Evolutionary conservation across 2,329 filamentous ascomycete species (phyloP), one percentile per base, ranked within the genome.

Genomic region (Exophiala mesophila): DNA sequence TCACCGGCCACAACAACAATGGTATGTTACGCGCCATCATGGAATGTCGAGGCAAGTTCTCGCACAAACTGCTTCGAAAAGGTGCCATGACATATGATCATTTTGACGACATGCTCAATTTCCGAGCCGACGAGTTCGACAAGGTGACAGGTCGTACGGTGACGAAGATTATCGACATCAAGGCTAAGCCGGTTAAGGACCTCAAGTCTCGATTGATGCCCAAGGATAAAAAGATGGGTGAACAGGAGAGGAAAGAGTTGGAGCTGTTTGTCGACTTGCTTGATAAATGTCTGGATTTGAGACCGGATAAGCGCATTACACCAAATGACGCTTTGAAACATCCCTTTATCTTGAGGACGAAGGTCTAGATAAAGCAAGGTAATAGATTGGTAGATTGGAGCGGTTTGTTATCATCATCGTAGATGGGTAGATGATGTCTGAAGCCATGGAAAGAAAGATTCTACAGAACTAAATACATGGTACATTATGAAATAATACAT

Each of bases 1-100:
- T 98, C 63, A 88, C 88, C 1, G 92, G 92, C 45, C 80, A 86
- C 52, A 92, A 87, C 68, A 98, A 98, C 71, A 98, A 98, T 61
- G 88, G 95, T 68, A 98, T 98, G 92, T 78, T 98, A 47, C 85
- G 87, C 51, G 83, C 85, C 15, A 95, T 98, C 56, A 94, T 96
- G 82, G 90, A 98, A 62, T 88, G 90, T 56, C 82, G 94, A 35
- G 92, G 92, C 58, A 94, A 89, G 65, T 82, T 96, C 50, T 89
- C 87, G 20, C 80, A 85, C 34, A 96, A 96, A 65, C 73, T 96
- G 49, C 82, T 95, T 58, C 88, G 87, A 56, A 83, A 85, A 39
- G 88, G 89, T 2, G 76, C 87, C 52, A 75, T 94, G 47, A 80
- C 83, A 10, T 74, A 76, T 30, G 71, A 82, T 59, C 86, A 95